These are phyloP conservation scores for Chenopodium suecicum DNA, from an alignment of 148 eudicot genomes.

Conservation along the genomic window DNA sequence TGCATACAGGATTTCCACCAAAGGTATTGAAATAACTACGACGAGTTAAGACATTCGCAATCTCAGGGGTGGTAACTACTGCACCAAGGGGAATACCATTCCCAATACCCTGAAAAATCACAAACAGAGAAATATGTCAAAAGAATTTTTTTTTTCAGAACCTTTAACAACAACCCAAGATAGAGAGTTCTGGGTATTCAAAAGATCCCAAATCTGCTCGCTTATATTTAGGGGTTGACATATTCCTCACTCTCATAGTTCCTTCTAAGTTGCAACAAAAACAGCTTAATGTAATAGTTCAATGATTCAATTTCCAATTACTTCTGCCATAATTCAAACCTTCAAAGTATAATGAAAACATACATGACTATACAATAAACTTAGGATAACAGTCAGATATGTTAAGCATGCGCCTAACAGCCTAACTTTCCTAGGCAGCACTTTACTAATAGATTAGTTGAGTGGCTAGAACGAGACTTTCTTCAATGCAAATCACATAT, in stretches of 20 bases:
- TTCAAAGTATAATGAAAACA: neutral
- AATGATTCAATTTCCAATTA: neutral
- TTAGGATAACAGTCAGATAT: neutral
- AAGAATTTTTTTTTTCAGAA: neutral
- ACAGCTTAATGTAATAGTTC: neutral
- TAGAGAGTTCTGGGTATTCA: neutral
- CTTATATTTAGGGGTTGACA: neutral
- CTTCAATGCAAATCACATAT: neutral
- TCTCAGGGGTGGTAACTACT: conserved; percentile 93
- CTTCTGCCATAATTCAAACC: neutral
- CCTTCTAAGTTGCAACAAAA: neutral
- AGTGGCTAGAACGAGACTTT: neutral
- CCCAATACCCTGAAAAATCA: conserved; percentile 74
- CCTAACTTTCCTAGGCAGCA: neutral
- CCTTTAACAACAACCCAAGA: neutral
- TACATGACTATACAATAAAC: neutral
- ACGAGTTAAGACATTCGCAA: conserved; percentile 76
- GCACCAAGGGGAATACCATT: conserved; percentile 98
- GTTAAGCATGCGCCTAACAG: too few relatives aligned
- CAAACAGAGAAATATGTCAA: neutral
- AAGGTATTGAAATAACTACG: conserved; percentile 92
- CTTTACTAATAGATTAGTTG: neutral
- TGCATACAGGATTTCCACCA: conserved; percentile 97
- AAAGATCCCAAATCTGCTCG: neutral
- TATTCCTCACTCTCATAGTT: neutral